Conservation (phyloP, 2,329 filamentous ascomycete genomes). For the Biscogniauxia marginata region DNA sequence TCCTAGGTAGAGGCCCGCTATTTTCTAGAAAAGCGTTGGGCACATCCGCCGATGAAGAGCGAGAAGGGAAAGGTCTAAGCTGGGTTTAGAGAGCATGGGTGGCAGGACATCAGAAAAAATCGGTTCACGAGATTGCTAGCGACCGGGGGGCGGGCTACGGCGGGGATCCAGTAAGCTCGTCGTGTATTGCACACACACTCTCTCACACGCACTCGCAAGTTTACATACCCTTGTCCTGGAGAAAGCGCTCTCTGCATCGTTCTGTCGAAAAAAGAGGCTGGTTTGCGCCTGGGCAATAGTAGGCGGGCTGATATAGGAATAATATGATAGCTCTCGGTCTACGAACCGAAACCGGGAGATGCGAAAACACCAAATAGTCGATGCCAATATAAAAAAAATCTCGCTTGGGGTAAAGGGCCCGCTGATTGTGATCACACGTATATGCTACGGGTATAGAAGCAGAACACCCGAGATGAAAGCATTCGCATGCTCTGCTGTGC, state of each 20-base stretch:
- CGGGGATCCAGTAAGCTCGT: constrained; percentile 40
- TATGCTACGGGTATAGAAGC: neutral
- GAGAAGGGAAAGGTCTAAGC: constrained; percentile 39
- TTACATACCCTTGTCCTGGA: constrained; percentile 18
- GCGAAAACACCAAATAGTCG: constrained; percentile 21
- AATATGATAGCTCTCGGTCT: constrained; percentile 24
- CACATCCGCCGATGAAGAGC: constrained; percentile 39
- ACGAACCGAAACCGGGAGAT: constrained; percentile 24
- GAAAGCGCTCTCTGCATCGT: neutral
- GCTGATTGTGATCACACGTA: neutral
- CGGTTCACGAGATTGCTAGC: constrained; percentile 47
- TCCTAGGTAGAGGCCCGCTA: constrained; percentile 41
- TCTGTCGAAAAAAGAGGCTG: constrained; percentile 9
- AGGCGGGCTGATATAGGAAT: constrained; percentile 20
- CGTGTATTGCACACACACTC: constrained; percentile 19
- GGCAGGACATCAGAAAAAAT: constrained; percentile 33
- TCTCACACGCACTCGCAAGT: constrained; percentile 27
- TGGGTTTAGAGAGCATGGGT: constrained; percentile 28
- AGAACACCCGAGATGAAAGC: constrained; percentile 2
- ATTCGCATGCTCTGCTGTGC: neutral
- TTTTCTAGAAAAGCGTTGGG: constrained; percentile 48
- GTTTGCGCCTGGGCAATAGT: constrained; percentile 20
- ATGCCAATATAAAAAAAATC: constrained; percentile 25
- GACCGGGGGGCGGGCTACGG: constrained; percentile 33
- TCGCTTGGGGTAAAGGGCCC: constrained; percentile 13